Base-by-base conservation (phyloP, 441 rosid genomes). In the Melastoma candidum region DNA sequence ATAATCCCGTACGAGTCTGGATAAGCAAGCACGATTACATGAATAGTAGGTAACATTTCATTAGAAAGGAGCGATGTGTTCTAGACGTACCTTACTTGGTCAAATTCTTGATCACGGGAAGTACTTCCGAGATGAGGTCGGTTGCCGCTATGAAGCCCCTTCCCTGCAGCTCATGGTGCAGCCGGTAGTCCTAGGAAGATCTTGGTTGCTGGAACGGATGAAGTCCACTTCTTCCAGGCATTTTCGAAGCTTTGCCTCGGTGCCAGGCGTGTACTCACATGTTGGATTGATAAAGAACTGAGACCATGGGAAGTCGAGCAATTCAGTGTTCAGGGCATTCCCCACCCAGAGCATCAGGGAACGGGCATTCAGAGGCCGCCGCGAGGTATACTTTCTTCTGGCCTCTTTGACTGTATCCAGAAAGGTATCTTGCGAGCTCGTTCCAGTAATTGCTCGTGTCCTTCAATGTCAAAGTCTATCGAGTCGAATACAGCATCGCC, bases 401-500 rank as follows among this genome's bases (percentile, higher is more conserved):
- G n/a, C 36, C 53, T 26, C 36, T 26, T 24, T 1, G 26, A 32
- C 53, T 50, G n/a, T 50, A 50, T 22, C 12, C 39, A 7, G 53
- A 50, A n/a, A 50, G 29, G 29, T 17, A 26, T 6, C n/a, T 26
- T 0, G 53, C 53, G 13, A 50, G 41, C 26, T 17, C 53, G 7
- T 24, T n/a, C 11, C 29, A 50, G 6, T 17, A 22, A 12, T 7
- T 7, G n/a, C 13, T 26, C 41, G 39, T 22, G 27, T 7, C 12
- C n/a, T 32, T 58, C 62, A 0, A 49, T 41, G 4, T 49, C 54
- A 24, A 58, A 49, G 13, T 58, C 55, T 2, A 49, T 58, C 12
- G 44, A 54, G 27, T 58, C 55, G 7, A 58, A 49, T 4, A 49
- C 22, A 6, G 55, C 62, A 41, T 49, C 54, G 2, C 62, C 63